Base-by-base conservation (phyloP, 2,329 filamentous ascomycete species). In the Cercospora zeina region DNA sequence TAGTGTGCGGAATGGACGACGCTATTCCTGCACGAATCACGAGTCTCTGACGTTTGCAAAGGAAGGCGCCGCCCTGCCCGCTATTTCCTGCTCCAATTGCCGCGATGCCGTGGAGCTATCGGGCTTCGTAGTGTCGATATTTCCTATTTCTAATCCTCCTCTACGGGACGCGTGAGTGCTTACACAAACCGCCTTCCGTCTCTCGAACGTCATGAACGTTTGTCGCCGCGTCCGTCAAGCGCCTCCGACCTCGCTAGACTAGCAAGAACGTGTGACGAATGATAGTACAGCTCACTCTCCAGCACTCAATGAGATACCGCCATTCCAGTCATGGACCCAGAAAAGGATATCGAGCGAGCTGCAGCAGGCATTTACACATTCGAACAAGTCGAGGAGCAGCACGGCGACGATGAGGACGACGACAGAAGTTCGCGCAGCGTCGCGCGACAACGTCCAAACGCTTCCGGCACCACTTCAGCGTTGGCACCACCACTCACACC, bases 401-500 rank as follows among this genome's bases (percentile, higher is more conserved):
- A 47, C n/a, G 4, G 13, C 21, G 42, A 57, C 56, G 34, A 53
- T 19, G 58, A 59, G n/a, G 49, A 59, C 34, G 33, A 50, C 45
- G 56, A 50, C n/a, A 50, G 19, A 59, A 50, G 57, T 42, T 53
- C 49, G n/a, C 49, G 49, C 49, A 59, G 57, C 34, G 51, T 54
- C 16, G 36, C 36, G n/a, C 47, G 58, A 24, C 58, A 59, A 37
- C 31, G 19, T 30, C 42, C 56, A n/a, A 45, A 47, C 9, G 30
- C 30, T 24, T 53, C 49, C 16, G 31, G 31, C 45, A 39, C 58
- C 19, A 59, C 21, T 21, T 21, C 47, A 19, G 21, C 21, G 8
- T 21, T 31, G 3, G 33, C 49, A 4, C 58, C 49, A 14, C 64
- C 58, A 31, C 42, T 69, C 3, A 61, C 62, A 14, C 61, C 62